Conservation (phyloP, 2,329 filamentous ascomycete genomes). For the Cordyceps javanica region DNA sequence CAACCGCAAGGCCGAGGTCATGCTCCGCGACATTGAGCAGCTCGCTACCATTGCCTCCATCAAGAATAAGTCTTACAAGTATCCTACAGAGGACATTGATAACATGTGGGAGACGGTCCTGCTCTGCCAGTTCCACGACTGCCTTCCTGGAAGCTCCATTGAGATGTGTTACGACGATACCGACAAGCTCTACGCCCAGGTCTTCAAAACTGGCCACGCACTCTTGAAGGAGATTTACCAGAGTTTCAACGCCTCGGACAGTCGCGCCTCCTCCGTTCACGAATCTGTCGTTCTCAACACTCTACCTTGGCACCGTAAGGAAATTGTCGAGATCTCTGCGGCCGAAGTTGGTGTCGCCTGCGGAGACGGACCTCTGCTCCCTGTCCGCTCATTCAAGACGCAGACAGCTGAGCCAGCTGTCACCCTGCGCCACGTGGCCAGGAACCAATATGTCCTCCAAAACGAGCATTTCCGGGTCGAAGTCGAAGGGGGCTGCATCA, state of each 20-base stretch:
- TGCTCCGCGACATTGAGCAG: constrained; percentile 83
- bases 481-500: constrained; percentile 71
- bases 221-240: constrained; percentile 64
- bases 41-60: constrained; percentile 81
- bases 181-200: constrained; percentile 75
- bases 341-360: constrained; percentile 48
- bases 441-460: constrained; percentile 67
- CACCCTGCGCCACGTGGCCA: constrained; percentile 41
- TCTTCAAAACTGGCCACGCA: constrained; percentile 71
- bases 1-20: constrained; percentile 78
- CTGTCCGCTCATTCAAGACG: constrained; percentile 44
- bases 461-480: constrained; percentile 72
- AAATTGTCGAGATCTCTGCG: constrained; percentile 60
- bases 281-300: constrained; percentile 70
- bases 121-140: constrained; percentile 96
- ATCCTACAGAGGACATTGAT: constrained; percentile 91
- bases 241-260: constrained; percentile 56
- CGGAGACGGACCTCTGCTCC: constrained; percentile 48
- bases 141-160: constrained; percentile 87
- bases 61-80: constrained; percentile 67
- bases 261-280: constrained; percentile 32
- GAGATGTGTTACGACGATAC: constrained; percentile 99
- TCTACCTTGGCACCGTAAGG: constrained; percentile 75
- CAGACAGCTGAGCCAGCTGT: constrained; percentile 41
- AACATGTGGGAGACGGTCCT: constrained; percentile 91